Percentiles rank a stretch among this genome's conserved stretches.
Evolutionary conservation across 441 rosid species (phyloP).

Genomic region (Arabidopsis lyrata): DNA sequence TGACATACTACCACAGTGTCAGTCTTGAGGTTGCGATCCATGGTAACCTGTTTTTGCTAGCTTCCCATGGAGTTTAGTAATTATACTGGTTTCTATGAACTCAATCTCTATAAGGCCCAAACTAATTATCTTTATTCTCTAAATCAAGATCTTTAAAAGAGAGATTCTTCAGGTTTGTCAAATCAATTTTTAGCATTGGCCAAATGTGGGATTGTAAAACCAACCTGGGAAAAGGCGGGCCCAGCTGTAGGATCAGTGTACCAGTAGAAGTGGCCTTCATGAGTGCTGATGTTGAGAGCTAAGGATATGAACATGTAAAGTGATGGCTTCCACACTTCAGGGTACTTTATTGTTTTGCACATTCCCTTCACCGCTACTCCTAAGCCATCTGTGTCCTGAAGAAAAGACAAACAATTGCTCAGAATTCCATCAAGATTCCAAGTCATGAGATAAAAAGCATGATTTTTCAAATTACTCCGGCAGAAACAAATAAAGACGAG

Average conservation of each 20-base stretch:
- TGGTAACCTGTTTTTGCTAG: not conserved
- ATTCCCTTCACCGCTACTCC: slow-evolving; percentile 58
- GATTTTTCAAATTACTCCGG: not conserved
- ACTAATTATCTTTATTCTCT: slow-evolving; percentile 8
- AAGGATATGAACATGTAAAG: slow-evolving; percentile 76
- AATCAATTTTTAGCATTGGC: slow-evolving; percentile 9
- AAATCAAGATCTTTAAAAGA: not conserved
- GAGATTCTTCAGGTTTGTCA: slow-evolving; percentile 1
- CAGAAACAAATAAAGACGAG: slow-evolving; percentile 16
- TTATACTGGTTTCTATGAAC: slow-evolving; percentile 1
- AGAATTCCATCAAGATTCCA: slow-evolving; percentile 23
- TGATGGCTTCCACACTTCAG: slow-evolving; percentile 88
- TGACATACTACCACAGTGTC: not conserved
- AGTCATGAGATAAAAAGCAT: slow-evolving; percentile 5
- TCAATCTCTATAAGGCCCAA: slow-evolving; percentile 8
- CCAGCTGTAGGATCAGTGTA: slow-evolving; percentile 79
- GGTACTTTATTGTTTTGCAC: slow-evolving; percentile 65
- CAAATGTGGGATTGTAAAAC: not conserved
- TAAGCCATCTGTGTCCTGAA: slow-evolving; percentile 57
- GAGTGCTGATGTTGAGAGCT: slow-evolving; percentile 79
- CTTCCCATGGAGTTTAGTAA: slow-evolving; percentile 23
- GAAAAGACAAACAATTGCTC: slow-evolving; percentile 16
- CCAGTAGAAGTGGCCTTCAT: slow-evolving; percentile 93
- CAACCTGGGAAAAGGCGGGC: slow-evolving; percentile 82
- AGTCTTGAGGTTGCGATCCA: not conserved